Evolutionary conservation across 306 rosid species (phyloP).

Genomic region (Senna siamea): DNA sequence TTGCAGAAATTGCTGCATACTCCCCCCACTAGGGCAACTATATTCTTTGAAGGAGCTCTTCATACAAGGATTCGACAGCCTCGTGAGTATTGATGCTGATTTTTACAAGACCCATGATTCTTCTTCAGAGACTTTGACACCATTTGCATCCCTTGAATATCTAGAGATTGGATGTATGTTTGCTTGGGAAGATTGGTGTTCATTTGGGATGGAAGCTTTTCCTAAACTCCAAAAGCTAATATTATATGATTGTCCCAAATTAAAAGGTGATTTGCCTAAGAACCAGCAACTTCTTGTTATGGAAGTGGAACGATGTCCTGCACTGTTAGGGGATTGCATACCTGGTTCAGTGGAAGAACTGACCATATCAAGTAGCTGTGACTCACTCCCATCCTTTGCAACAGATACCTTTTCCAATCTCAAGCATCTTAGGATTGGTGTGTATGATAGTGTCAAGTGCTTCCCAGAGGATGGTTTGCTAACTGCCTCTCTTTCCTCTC

Average conservation of each 20-base stretch:
- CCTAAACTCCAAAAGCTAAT: background rate
- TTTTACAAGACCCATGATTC: background rate
- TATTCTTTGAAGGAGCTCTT: background rate
- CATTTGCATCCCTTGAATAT: background rate
- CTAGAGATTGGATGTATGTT: background rate
- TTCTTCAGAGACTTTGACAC: background rate
- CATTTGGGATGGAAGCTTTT: background rate
- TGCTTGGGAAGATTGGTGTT: background rate
- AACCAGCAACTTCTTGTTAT: background rate
- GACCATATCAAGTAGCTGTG: background rate
- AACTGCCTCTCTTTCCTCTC: background rate
- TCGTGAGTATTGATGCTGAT: background rate
- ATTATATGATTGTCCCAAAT: background rate
- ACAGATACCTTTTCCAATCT: background rate
- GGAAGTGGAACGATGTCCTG: background rate
- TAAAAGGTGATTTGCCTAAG: background rate
- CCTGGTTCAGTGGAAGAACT: background rate
- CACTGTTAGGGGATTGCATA: background rate
- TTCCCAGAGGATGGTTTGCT: constrained; percentile 1
- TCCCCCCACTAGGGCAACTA: background rate
- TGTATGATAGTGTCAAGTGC: background rate
- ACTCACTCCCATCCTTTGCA: background rate
- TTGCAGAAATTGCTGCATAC: background rate
- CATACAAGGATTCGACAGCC: background rate
- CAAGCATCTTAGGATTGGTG: background rate